Evolutionary conservation across 78 protist species (phyloP), one percentile per base, ranked within the genome.

Genomic region (Speleostelium caveatum): DNA sequence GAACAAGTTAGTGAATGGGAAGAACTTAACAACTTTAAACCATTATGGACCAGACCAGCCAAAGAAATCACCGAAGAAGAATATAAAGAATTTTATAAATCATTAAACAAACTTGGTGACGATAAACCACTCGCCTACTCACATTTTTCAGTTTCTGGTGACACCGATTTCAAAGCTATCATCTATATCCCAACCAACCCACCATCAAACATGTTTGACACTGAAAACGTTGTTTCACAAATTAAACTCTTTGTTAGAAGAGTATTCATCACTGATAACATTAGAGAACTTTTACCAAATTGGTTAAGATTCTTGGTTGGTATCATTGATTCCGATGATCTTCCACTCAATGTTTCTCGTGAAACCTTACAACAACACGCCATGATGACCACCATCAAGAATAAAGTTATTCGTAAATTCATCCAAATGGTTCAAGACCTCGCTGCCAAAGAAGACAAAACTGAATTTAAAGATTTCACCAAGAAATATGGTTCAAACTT

Each of bases 301-400:
- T 99, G 98, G 97, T 95, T 99, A 17, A 5, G 63, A 30, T 99
- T 99, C 95, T 42, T 99, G 68, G 75, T 76, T 35, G 99, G 99
- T 38, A 92, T 99, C 28, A 98, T 99, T 30, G 99, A 99, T 75
- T 86, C 98, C 14, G 99, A 99, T 58, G 99, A 97, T 73, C 75
- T 99, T 38, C 99, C 99, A 56, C 95, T 99, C 61, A 98, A 99
- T 92, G 99, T 99, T 2, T 96, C 98, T 30, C 97, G 99, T 21
- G 99, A 99, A 89, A 95, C 93, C 55, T 96, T 98, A 36, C 99
- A 98, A 94, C 93, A 97, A 75, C 45, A 38, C 95, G 53, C 67
- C 36, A 75, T 68, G 59, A 49, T 97, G 75, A 67, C 66, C 30
- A 62, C 83, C 71, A 98, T 99, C 95, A 86, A 90, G 85, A 94